Conservation (phyloP, 352 stramenopile species). For the Phytophthora sansomeana region DNA sequence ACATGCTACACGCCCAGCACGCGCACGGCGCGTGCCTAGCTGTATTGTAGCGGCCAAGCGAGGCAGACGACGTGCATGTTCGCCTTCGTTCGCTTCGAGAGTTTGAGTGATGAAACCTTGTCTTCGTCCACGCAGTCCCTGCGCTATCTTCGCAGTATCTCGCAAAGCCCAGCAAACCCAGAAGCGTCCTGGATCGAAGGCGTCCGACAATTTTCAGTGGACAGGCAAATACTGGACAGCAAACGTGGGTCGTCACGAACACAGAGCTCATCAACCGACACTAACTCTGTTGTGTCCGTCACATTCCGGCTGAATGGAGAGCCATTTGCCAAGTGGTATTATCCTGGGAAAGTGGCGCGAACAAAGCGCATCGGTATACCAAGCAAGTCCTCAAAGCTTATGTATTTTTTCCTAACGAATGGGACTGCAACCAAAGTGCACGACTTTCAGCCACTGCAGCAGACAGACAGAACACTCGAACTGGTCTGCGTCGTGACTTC, state of each 20-base stretch:
- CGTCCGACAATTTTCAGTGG: neutral
- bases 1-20: too few relatives aligned
- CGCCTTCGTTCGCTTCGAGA: neutral
- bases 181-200: neutral
- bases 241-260: too few relatives aligned
- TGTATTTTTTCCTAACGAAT: neutral
- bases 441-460: neutral
- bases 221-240: too few relatives aligned
- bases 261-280: neutral
- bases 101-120: neutral
- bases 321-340: neutral
- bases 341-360: neutral
- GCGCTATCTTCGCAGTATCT: neutral
- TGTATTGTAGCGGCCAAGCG: too few relatives aligned
- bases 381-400: neutral
- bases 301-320: too few relatives aligned
- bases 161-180: neutral
- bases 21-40: too few relatives aligned
- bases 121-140: neutral
- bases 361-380: neutral
- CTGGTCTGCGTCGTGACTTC: neutral
- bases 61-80: too few relatives aligned
- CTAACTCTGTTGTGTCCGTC: neutral
- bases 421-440: neutral
- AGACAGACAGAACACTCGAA: neutral